A percentile compares a stretch with the other conserved stretches of the same genome.
phyloP scores from a whole-genome alignment of 2,329 filamentous ascomycete genomes.

The Sporothrix humicola region DNA sequence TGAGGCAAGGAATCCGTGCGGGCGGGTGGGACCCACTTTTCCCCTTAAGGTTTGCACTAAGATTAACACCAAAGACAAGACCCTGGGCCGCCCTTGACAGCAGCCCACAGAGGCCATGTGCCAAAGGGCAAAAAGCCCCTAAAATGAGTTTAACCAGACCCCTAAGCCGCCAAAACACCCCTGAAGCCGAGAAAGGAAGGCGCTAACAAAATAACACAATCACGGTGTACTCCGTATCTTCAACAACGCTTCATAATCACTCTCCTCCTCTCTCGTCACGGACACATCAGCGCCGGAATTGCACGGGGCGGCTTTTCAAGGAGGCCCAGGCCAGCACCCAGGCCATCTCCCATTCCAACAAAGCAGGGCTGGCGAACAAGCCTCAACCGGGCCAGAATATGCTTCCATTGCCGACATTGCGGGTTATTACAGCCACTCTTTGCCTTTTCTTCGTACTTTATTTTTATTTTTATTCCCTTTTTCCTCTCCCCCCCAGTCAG shows the following conservation, averaged over 20 bases:
- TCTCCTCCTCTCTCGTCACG: not conserved
- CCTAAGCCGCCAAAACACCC: not conserved
- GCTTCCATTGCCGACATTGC: slow-evolving; percentile 15
- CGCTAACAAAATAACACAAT: slow-evolving; percentile 27
- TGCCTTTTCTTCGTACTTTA: not conserved
- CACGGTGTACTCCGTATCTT: no score
- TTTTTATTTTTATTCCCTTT: slow-evolving; percentile 21
- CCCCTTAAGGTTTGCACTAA: slow-evolving; percentile 31
- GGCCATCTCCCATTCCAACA: no score
- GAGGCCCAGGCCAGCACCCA: not conserved
- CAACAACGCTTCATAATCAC: not conserved
- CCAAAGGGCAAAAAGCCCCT: not conserved
- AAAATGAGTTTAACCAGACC: not conserved
- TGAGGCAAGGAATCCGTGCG: slow-evolving; percentile 36
- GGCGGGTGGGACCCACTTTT: slow-evolving; percentile 26
- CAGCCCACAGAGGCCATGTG: not conserved
- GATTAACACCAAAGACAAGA: not conserved
- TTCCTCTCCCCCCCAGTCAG: slow-evolving; percentile 5
- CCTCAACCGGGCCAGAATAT: slow-evolving; percentile 8
- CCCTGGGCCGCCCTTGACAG: not conserved
- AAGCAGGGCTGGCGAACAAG: not conserved
- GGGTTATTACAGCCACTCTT: not conserved
- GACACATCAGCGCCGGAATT: slow-evolving; percentile 6
- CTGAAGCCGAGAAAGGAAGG: slow-evolving; percentile 30
- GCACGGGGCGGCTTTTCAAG: not conserved